phyloP scores from a whole-genome alignment of 148 eudicot species.

The Diospyros kaki region DNA sequence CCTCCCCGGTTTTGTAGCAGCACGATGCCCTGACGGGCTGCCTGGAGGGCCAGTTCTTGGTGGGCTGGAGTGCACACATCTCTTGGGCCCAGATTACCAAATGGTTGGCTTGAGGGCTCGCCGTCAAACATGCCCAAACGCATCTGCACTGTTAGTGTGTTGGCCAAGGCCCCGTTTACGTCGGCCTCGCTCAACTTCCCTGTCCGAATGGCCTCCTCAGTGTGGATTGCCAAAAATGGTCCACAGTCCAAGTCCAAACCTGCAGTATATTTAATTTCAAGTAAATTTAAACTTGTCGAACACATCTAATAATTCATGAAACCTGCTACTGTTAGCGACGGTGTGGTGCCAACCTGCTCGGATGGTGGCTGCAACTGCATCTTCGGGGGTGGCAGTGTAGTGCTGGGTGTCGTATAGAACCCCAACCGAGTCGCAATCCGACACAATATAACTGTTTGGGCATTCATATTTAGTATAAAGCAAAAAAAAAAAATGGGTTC shows the following conservation, averaged over 20 bases:
- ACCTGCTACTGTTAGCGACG: too few relatives aligned
- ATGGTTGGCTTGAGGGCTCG: slow-evolving; percentile 54
- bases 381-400: slow-evolving; percentile 79
- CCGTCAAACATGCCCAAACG: slow-evolving; percentile 96
- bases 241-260: slow-evolving; percentile 98
- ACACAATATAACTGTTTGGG: slow-evolving; percentile 82
- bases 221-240: slow-evolving; percentile 70
- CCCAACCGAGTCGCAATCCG: slow-evolving; percentile 87
- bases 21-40: slow-evolving; percentile 90
- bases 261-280: slow-evolving; percentile 4
- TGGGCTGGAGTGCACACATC: slow-evolving; percentile 73
- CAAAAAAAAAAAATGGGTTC: too few relatives aligned
- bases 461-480: slow-evolving; percentile 14
- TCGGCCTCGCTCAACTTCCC: slow-evolving; percentile 61
- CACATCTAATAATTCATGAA: too few relatives aligned
- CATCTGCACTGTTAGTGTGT: slow-evolving; percentile 68
- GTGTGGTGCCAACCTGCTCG: slow-evolving; percentile 74
- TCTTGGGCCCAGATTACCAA: slow-evolving; percentile 56
- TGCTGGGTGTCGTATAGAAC: slow-evolving; percentile 76
- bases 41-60: slow-evolving; percentile 70
- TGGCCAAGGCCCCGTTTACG: slow-evolving; percentile 64
- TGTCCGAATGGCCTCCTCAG: slow-evolving; percentile 53
- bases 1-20: slow-evolving; percentile 50
- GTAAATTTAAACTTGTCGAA: too few relatives aligned
- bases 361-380: slow-evolving; percentile 79